Evolutionary conservation across 2,329 filamentous ascomycete species (phyloP), one percentile per base, ranked within the genome.

Genomic region (Aureobasidium lini): DNA sequence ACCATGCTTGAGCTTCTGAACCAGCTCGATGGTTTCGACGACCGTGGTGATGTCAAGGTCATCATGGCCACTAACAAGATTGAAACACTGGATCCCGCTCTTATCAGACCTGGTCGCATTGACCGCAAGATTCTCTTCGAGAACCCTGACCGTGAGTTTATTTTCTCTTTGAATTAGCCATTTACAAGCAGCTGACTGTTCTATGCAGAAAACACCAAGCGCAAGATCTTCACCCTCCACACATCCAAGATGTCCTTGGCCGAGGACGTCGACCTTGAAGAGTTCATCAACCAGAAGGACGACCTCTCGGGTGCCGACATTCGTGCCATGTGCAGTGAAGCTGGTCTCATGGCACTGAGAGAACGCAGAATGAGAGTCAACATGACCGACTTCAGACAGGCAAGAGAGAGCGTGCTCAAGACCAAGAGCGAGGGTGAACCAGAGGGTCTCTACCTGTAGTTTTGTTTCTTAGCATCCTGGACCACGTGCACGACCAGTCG

Each of bases 1-100:
- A 99, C 94, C 50, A 99, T 99, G 94, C 79, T 99, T 75, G 94
- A 99, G 72, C 84, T 99, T 58, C 86, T 99, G 43, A 99, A 99
- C 76, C 94, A 99, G 78, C 86, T 99, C 8, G 94, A 99, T 72
- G 94, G 94, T 69, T 99, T 99, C 77, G 94, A 99, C 71, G 95
- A 99, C 75, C 89, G 94, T 62, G 95, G 94, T 67, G 94, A 99
- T 72, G 93, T 99, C 76, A 99, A 99, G 81, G 94, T 99, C 63
- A 93, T 99, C 74, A 97, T 99, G 92, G 95, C 94, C 11, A 99
- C 94, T 66, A 99, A 99, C 85, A 99, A 99, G 84, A 99, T 99
- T 66, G 95, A 99, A 67, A 95, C 90, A 4, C 82, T 99, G 31
- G 95, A 99, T 71, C 94, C 94, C 59, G 94, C 94, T 16, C 81